A percentile compares a stretch with the other conserved stretches of the same genome.
These are phyloP conservation scores for Penicillium corylophilum DNA, from an alignment of 2,329 filamentous ascomycete species.

Conservation along the genomic window DNA sequence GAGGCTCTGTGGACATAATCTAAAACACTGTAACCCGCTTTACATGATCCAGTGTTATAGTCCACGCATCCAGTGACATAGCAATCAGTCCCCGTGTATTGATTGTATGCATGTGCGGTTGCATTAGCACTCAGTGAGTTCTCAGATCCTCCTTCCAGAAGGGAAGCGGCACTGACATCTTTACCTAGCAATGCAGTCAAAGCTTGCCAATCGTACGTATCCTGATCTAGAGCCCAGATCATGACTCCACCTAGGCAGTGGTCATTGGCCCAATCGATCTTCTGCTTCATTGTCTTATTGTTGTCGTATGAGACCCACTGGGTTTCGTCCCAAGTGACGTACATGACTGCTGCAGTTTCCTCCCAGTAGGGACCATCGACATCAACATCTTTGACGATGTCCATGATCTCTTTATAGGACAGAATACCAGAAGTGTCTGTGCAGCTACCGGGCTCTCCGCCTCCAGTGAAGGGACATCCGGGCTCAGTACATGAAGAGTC, in stretches of 20 bases:
- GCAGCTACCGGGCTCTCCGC: neutral
- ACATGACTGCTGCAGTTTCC: slow-evolving; percentile 8
- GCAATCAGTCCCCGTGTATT: too few species aligned
- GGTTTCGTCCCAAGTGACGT: slow-evolving; percentile 2
- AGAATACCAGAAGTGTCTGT: neutral
- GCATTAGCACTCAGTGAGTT: too few species aligned
- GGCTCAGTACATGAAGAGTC: neutral
- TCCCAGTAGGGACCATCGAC: slow-evolving; percentile 1
- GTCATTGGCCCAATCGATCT: slow-evolving; percentile 6
- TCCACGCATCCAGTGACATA: too few species aligned
- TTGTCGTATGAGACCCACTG: slow-evolving; percentile 17
- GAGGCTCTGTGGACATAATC: too few species aligned
- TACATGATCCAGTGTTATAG: too few species aligned
- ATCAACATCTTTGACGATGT: neutral
- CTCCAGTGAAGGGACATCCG: neutral
- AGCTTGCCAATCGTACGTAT: neutral
- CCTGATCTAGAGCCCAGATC: slow-evolving; percentile 13
- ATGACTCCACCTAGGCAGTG: slow-evolving; percentile 5
- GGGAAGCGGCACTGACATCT: too few species aligned
- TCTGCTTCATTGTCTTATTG: slow-evolving; percentile 6
- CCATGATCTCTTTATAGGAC: neutral
- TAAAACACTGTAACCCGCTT: too few species aligned
- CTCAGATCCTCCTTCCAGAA: too few species aligned
- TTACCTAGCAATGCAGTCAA: too few species aligned
- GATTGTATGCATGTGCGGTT: too few species aligned